A percentile compares a stretch with the other conserved stretches of the same genome.
phyloP scores from a whole-genome alignment of 768 basidiomycete species.

The Mycena crocata region DNA sequence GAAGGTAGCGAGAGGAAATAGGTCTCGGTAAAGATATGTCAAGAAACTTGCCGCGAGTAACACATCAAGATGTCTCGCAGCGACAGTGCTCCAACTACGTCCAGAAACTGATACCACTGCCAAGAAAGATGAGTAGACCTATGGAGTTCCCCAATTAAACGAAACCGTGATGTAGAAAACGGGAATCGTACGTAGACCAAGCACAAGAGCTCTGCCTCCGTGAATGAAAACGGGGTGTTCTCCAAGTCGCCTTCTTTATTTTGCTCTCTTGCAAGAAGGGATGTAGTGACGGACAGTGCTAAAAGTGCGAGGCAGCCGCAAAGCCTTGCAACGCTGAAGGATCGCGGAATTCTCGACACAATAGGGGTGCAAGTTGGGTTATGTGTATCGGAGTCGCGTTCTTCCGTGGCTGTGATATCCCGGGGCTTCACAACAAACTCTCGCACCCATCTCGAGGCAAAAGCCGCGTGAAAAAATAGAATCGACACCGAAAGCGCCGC shows the following conservation, averaged over 20 bases:
- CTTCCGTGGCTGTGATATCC: background rate
- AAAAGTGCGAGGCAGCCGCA: constrained; percentile 7
- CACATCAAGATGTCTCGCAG: constrained; percentile 9
- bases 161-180: background rate
- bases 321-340: background rate
- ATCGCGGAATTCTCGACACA: background rate
- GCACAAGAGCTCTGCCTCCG: background rate
- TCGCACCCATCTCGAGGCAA: background rate
- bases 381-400: background rate
- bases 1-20: constrained; percentile 27
- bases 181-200: constrained; percentile 12
- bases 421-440: background rate
- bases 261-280: background rate
- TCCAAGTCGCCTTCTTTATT: background rate
- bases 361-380: background rate
- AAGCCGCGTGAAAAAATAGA: background rate
- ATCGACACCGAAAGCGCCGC: constrained; percentile 7
- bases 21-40: constrained; percentile 24
- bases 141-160: too few species aligned
- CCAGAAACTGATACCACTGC: constrained; percentile 3
- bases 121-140: constrained; percentile 17
- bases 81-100: background rate
- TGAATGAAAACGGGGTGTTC: too few species aligned
- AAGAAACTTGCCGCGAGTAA: constrained; percentile 4
- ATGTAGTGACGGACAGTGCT: background rate